phyloP scores from a whole-genome alignment of 176 grass and related monocot genomes.

The Lolium rigidum region DNA sequence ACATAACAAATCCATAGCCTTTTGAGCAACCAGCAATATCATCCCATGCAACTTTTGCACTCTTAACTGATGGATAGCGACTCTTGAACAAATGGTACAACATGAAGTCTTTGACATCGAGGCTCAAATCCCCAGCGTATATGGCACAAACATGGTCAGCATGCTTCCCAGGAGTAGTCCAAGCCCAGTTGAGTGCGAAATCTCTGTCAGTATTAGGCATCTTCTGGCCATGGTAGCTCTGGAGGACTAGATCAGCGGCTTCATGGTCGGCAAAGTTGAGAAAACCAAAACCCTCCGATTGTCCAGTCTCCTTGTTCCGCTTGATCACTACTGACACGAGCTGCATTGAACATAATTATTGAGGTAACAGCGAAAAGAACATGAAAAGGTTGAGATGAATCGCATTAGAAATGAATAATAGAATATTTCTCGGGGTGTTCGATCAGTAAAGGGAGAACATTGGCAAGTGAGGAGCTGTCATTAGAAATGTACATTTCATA shows the following conservation, averaged over 20 bases:
- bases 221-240: constrained; percentile 69
- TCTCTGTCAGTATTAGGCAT: constrained; percentile 71
- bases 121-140: constrained; percentile 78
- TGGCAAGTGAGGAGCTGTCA: no score
- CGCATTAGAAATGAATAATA: background rate
- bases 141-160: constrained; percentile 57
- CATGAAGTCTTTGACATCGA: constrained; percentile 87
- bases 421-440: background rate
- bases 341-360: constrained; percentile 24
- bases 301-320: constrained; percentile 52
- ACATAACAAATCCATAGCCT: constrained; percentile 89
- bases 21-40: constrained; percentile 64
- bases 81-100: constrained; percentile 78
- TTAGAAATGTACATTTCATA: background rate
- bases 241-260: constrained; percentile 54
- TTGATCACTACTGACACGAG: constrained; percentile 53
- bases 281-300: constrained; percentile 66
- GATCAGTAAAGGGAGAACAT: background rate
- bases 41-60: constrained; percentile 81
- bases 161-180: constrained; percentile 57
- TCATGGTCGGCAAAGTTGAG: constrained; percentile 56
- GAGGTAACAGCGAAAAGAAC: background rate
- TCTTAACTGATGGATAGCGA: constrained; percentile 74
- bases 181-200: constrained; percentile 79
- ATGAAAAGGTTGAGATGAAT: background rate